Evolutionary conservation across 805 yeast species (phyloP).

Genomic region (Diddensiella santjacobensis): DNA sequence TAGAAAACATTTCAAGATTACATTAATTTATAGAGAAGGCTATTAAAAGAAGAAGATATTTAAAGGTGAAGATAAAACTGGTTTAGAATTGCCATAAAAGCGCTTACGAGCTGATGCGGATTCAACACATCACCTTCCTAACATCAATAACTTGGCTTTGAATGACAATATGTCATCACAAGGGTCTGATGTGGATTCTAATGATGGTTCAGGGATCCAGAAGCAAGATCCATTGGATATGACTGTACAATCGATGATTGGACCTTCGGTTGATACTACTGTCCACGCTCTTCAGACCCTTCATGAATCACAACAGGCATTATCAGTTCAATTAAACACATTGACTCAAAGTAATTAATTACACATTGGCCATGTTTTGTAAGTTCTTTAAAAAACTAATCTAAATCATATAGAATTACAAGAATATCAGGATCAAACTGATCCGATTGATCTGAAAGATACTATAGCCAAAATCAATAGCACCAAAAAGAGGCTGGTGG

Average conservation of each 20-base stretch:
- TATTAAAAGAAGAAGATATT: no score
- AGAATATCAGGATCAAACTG: constrained; percentile 11
- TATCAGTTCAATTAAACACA: constrained; percentile 20
- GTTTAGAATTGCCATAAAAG: no score
- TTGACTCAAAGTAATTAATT: constrained; percentile 20
- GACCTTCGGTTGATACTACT: constrained; percentile 21
- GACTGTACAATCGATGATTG: constrained; percentile 17
- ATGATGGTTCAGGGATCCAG: background rate
- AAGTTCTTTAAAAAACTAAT: background rate
- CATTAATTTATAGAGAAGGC: no score
- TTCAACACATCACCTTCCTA: background rate
- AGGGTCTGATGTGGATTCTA: background rate
- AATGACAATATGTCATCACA: background rate
- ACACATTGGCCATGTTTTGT: background rate
- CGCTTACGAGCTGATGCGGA: no score
- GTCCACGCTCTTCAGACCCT: constrained; percentile 22
- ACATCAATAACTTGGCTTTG: background rate
- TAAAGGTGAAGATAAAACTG: no score
- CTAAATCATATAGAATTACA: constrained; percentile 11
- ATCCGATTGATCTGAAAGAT: constrained; percentile 12
- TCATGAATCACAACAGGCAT: constrained; percentile 24
- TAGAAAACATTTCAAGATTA: no score
- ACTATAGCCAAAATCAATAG: constrained; percentile 9
- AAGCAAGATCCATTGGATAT: constrained; percentile 16
- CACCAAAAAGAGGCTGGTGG: constrained; percentile 16